A percentile compares a stretch with the other conserved stretches of the same genome.
Conservation (phyloP, 2,329 filamentous ascomycete genomes). For the Byssoonygena ceratinophila region DNA sequence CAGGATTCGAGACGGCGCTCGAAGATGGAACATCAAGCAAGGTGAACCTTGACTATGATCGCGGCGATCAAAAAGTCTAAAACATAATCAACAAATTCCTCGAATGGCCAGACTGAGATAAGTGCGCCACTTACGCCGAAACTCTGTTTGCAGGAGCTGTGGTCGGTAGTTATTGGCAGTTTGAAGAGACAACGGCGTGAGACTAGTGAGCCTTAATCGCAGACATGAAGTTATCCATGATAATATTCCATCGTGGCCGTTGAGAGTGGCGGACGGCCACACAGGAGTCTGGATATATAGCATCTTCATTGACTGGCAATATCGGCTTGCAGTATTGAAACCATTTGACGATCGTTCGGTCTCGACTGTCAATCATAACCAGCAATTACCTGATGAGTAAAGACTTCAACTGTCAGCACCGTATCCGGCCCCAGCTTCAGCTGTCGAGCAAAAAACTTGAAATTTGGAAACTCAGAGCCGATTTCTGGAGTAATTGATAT, state of each 20-base stretch:
- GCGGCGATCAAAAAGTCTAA: conserved; percentile 6
- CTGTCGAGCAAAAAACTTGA: not conserved
- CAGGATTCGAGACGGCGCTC: not conserved
- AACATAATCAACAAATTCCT: not conserved
- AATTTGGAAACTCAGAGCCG: not conserved
- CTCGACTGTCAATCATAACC: not conserved
- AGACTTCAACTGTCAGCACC: no score
- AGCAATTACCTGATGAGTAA: not conserved
- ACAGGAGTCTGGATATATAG: not conserved
- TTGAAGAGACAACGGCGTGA: not conserved
- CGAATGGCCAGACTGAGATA: not conserved
- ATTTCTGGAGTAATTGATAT: not conserved
- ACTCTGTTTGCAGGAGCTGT: not conserved
- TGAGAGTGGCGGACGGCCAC: not conserved
- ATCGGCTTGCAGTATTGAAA: not conserved
- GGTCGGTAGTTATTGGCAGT: not conserved
- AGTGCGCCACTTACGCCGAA: not conserved
- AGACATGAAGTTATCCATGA: not conserved
- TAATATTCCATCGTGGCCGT: not conserved
- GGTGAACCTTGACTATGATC: not conserved
- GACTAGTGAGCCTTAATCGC: not conserved
- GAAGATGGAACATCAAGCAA: conserved; percentile 8
- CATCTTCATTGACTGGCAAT: not conserved
- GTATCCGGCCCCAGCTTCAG: no score
- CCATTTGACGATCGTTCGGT: not conserved